Conservation (phyloP, 768 basidiomycete genomes). For the Termitomyces sp. region DNA sequence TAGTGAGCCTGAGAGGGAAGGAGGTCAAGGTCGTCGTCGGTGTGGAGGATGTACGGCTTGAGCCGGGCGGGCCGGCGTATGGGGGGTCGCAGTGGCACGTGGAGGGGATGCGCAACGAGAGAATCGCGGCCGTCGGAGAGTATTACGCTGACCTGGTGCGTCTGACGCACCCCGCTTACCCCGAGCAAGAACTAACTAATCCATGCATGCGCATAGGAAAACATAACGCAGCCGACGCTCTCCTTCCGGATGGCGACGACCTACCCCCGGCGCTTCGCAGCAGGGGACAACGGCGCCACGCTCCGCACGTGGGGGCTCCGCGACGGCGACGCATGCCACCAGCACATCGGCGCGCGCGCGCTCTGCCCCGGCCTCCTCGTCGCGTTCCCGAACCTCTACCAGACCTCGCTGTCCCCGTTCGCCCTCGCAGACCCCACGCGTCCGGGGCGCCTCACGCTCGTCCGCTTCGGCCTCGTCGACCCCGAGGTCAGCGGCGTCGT, state of each 20-base stretch:
- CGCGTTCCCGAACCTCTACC: conserved; percentile 55
- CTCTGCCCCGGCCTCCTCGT: conserved; percentile 31
- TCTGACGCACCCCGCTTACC: not conserved
- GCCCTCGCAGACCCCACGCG: conserved; percentile 30
- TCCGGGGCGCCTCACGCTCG: conserved; percentile 35
- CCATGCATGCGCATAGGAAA: conserved; percentile 26
- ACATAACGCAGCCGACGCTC: conserved; percentile 28
- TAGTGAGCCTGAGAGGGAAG: conserved; percentile 30
- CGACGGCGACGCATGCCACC: conserved; percentile 40
- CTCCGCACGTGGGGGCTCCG: conserved; percentile 44
- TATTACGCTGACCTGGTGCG: conserved; percentile 36
- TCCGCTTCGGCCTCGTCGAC: conserved; percentile 45
- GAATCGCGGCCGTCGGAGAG: conserved; percentile 40
- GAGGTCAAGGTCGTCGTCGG: conserved; percentile 37
- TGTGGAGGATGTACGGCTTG: conserved; percentile 32
- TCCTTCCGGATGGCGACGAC: conserved; percentile 49
- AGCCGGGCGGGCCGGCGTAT: conserved; percentile 27
- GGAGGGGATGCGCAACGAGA: conserved; percentile 48
- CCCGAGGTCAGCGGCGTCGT: conserved; percentile 36
- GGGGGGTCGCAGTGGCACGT: conserved; percentile 39
- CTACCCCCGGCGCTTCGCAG: conserved; percentile 34
- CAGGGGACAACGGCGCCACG: conserved; percentile 41
- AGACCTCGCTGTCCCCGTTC: conserved; percentile 35
- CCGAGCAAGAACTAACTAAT: not conserved
- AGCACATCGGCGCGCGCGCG: conserved; percentile 36